A percentile compares a stretch with the other conserved stretches of the same genome.
These are phyloP conservation scores for Xylaria sp. DNA, from an alignment of 2,329 filamentous ascomycete genomes.

Conservation along the genomic window DNA sequence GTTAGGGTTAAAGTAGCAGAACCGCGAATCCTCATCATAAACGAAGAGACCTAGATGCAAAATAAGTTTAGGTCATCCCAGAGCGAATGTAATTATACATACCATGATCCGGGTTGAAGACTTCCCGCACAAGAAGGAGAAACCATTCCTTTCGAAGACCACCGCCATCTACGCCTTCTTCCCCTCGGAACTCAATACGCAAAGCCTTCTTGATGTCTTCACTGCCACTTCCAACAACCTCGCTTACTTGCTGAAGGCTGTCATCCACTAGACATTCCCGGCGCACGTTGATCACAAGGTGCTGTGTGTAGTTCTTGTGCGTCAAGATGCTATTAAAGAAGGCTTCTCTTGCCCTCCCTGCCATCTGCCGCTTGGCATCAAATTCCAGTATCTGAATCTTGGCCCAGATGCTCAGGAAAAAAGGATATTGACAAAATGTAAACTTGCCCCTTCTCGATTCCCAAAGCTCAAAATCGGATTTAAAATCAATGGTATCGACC, in stretches of 20 bases:
- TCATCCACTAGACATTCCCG: conserved; percentile 90
- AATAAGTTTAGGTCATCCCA: conserved; percentile 24
- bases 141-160: conserved; percentile 97
- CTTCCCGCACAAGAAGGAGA: conserved; percentile 83
- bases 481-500: conserved; percentile 85
- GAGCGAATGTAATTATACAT: conserved; percentile 50
- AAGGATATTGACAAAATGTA: conserved; percentile 91
- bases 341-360: conserved; percentile 85
- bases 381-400: conserved; percentile 92
- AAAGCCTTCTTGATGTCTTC: conserved; percentile 93
- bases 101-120: conserved; percentile 93
- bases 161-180: conserved; percentile 91
- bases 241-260: conserved; percentile 84
- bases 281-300: conserved; percentile 80
- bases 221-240: conserved; percentile 81
- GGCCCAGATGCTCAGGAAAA: conserved; percentile 89
- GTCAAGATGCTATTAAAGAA: conserved; percentile 91
- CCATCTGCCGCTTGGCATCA: conserved; percentile 90
- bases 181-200: conserved; percentile 84
- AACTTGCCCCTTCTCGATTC: conserved; percentile 80
- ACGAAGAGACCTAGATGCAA: conserved; percentile 78
- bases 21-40: conserved; percentile 89
- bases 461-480: conserved; percentile 89
- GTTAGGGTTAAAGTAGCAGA: conserved; percentile 93
- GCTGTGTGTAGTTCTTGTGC: conserved; percentile 77